Evolutionary conservation across 176 grass and related monocot species (phyloP).

Genomic region (Hyparrhenia diplandra): DNA sequence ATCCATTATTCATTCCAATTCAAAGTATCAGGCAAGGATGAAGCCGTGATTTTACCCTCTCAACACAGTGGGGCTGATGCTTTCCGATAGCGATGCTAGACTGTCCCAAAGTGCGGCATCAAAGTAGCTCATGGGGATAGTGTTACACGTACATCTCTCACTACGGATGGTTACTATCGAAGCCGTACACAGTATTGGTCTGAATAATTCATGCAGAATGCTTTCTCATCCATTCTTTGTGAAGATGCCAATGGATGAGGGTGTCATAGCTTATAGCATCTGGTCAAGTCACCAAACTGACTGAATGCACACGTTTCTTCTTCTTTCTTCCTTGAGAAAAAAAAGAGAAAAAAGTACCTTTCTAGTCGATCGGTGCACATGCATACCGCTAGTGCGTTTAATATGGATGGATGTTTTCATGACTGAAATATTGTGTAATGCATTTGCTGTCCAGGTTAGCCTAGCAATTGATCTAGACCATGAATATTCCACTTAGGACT

Average conservation of each 20-base stretch:
- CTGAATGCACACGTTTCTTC: neutral
- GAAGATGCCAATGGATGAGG: neutral
- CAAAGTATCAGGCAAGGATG: neutral
- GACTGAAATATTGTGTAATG: too few relatives aligned
- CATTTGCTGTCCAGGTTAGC: too few relatives aligned
- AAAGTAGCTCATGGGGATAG: neutral
- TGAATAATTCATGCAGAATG: neutral
- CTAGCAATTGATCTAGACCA: too few relatives aligned
- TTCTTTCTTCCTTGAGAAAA: neutral
- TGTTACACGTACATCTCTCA: neutral
- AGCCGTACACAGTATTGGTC: neutral
- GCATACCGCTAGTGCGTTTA: neutral
- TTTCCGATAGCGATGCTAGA: neutral
- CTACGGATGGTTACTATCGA: neutral
- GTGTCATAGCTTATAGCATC: neutral
- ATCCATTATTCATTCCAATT: neutral
- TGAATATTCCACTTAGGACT: too few relatives aligned
- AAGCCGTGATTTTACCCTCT: neutral
- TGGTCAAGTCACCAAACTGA: neutral
- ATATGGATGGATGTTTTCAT: too few relatives aligned
- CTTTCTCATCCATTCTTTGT: constrained; percentile 7
- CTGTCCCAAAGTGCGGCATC: neutral
- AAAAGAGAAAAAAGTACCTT: too few relatives aligned
- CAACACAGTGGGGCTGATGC: neutral
- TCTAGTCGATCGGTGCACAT: neutral